Evolutionary conservation across 805 yeast genomes (phyloP).

Genomic region (Starmera quercuum): DNA sequence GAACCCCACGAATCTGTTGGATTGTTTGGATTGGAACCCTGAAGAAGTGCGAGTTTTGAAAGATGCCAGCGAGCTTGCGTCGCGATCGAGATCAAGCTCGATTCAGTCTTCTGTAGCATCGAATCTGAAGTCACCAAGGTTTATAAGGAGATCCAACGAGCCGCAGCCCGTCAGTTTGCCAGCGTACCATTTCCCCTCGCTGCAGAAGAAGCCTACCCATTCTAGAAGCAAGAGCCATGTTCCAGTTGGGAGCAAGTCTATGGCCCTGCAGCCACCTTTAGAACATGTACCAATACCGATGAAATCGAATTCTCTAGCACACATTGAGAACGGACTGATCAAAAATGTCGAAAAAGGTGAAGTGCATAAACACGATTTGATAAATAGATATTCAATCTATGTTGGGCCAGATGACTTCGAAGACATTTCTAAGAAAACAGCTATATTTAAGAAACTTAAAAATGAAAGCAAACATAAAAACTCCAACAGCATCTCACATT

Average conservation of each 20-base stretch:
- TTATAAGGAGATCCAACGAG: not conserved
- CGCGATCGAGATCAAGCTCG: too few relatives aligned
- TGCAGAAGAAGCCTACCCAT: not conserved
- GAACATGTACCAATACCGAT: not conserved
- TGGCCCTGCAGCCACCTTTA: too few relatives aligned
- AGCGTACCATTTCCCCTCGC: not conserved
- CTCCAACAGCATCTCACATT: not conserved
- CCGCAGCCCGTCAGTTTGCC: not conserved
- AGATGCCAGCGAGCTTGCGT: not conserved
- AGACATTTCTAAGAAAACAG: not conserved
- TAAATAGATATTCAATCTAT: constrained; percentile 1
- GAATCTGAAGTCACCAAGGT: not conserved
- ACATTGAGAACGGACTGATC: not conserved
- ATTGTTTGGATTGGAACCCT: not conserved
- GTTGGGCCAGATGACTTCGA: not conserved
- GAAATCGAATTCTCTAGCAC: not conserved
- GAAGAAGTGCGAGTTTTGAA: not conserved
- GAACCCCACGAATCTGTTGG: not conserved
- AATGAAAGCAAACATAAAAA: not conserved
- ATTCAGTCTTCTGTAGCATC: too few relatives aligned
- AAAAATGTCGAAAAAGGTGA: not conserved
- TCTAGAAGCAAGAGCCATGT: too few relatives aligned
- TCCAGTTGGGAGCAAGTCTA: too few relatives aligned
- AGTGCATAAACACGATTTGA: not conserved
- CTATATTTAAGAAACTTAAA: not conserved